These are phyloP conservation scores for Pseudocercospora pini-densiflorae DNA, from an alignment of 2,329 filamentous ascomycete genomes.

Conservation along the genomic window DNA sequence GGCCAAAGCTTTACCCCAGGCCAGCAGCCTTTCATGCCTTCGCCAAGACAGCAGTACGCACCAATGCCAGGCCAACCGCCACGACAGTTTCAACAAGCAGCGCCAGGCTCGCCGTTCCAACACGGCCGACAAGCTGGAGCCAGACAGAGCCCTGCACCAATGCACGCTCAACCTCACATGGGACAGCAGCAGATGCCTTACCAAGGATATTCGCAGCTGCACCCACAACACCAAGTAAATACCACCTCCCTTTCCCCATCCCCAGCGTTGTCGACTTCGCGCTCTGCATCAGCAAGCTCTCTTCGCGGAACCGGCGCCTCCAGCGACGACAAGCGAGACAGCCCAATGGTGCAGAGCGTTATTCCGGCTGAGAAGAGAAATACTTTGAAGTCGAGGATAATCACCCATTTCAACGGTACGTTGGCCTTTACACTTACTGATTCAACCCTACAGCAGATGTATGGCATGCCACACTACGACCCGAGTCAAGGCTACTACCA, in stretches of 20 bases:
- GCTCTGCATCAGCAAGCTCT: slow-evolving; percentile 25
- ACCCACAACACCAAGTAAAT: slow-evolving; percentile 65
- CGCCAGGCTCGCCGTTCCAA: slow-evolving; percentile 46
- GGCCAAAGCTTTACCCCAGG: slow-evolving; percentile 53
- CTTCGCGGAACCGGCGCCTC: slow-evolving; percentile 23
- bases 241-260: slow-evolving; percentile 30
- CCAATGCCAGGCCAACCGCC: slow-evolving; percentile 56
- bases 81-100: slow-evolving; percentile 44
- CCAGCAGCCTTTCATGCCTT: slow-evolving; percentile 57
- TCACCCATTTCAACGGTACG: slow-evolving; percentile 1
- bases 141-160: slow-evolving; percentile 64
- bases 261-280: slow-evolving; percentile 18
- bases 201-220: slow-evolving; percentile 63
- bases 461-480: slow-evolving; percentile 60
- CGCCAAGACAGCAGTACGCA: slow-evolving; percentile 58
- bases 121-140: slow-evolving; percentile 40
- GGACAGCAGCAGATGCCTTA: slow-evolving; percentile 66
- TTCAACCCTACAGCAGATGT: slow-evolving; percentile 58
- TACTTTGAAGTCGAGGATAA: neutral
- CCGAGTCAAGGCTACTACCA: slow-evolving; percentile 50
- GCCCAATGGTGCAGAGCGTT: slow-evolving; percentile 21
- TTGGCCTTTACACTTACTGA: slow-evolving; percentile 45
- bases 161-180: slow-evolving; percentile 69
- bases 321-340: slow-evolving; percentile 21
- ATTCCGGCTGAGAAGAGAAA: slow-evolving; percentile 8